Base-by-base conservation (phyloP, 495 filamentous ascomycete genomes). In the Neurospora sp. region DNA sequence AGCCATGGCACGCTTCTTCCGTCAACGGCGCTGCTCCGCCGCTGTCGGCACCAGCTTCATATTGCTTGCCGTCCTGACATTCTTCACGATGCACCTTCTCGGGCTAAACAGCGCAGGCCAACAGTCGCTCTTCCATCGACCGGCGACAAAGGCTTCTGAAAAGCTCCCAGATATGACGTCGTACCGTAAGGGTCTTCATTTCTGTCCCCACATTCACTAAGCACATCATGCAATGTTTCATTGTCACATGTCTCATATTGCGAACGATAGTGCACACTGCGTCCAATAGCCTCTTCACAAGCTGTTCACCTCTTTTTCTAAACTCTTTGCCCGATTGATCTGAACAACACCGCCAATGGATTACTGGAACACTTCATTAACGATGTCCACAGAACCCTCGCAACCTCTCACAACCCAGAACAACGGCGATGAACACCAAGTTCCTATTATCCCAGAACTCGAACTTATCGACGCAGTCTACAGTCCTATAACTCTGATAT, bases 401-500 rank as follows among this genome's bases (percentile, higher is more conserved):
- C 22, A 37, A 66, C 27, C 27, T 66, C 12, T 66, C 53, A 37
- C 53, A 8, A 66, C 53, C 12, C 53, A 66, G 14, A 18, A 66
- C 7, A 37, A 35, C 27, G 53, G 27, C 53, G 27, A 66, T 18
- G 31, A 35, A 16, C 53, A 31, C 27, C 27, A 66, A 35, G 6
- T 66, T 66, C 53, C 27, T 12, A 66, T 66, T 14, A 37, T 18
- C 53, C 35, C 53, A 66, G 53, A 66, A 14, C 5, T 66, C 31
- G 14, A 66, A 35, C 14, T 66, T 18, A 0, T 9, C 53, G 53
- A 66, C 53, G 27, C 53, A 66, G 3, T 66, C 1, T 14, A 66
- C 53, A 31, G 2, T 31, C 68, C 73, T 12, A 73, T 76, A 1
- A 78, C 78, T 69, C 66, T 85, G 68, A 72, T 81, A 35, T 74